phyloP scores from a whole-genome alignment of 768 basidiomycete genomes.

The Lactifluus piperatus region DNA sequence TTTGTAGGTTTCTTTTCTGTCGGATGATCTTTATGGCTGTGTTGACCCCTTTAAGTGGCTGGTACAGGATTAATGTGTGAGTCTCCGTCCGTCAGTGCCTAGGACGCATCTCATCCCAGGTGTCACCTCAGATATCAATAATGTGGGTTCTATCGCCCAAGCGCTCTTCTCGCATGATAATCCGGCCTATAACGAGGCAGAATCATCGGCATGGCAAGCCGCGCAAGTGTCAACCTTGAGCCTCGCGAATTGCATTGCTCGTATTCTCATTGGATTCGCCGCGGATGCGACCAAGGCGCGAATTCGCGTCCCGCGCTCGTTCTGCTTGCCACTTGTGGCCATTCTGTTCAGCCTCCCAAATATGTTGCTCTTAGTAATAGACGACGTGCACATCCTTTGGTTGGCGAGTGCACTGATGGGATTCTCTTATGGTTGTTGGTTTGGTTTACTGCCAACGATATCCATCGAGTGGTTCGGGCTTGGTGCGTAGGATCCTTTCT shows the following conservation, averaged over 20 bases:
- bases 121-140: constrained; percentile 58
- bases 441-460: constrained; percentile 68
- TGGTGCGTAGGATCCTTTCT: constrained; percentile 38
- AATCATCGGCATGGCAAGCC: constrained; percentile 69
- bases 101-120: constrained; percentile 2
- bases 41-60: constrained; percentile 37
- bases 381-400: constrained; percentile 61
- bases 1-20: constrained; percentile 37
- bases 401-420: constrained; percentile 47
- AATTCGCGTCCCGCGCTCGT: constrained; percentile 54
- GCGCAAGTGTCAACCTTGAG: constrained; percentile 79
- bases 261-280: constrained; percentile 65
- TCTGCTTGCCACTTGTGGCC: constrained; percentile 60
- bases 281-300: constrained; percentile 57
- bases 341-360: constrained; percentile 67
- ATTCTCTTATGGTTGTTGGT: constrained; percentile 62
- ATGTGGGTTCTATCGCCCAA: constrained; percentile 73
- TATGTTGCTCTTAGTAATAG: constrained; percentile 43
- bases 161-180: constrained; percentile 55
- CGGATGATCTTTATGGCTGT: not conserved
- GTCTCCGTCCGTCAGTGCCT: constrained; percentile 19
- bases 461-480: constrained; percentile 87
- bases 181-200: constrained; percentile 53
- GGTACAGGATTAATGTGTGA: constrained; percentile 73
- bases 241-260: constrained; percentile 71